These are phyloP conservation scores for Cladophialophora psammophila DNA, from an alignment of 2,329 filamentous ascomycete species.

Conservation along the genomic window DNA sequence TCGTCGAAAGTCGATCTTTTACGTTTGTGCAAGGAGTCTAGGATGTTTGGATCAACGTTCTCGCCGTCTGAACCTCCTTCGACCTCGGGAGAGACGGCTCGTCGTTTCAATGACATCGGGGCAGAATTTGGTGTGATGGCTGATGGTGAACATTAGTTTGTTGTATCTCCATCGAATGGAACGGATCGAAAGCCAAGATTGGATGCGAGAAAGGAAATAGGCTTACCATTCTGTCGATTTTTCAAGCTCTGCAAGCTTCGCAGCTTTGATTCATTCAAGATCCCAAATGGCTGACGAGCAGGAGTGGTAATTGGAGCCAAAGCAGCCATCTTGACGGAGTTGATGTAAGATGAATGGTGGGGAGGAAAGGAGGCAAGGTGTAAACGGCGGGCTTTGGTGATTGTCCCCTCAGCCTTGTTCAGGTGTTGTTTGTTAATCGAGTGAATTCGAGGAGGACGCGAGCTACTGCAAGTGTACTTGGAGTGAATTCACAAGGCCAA, in stretches of 20 bases:
- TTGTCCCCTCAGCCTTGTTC: background rate
- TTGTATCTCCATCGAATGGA: conserved; percentile 5
- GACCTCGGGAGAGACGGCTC: conserved; percentile 51
- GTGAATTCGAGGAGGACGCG: background rate
- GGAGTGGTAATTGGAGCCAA: conserved; percentile 41
- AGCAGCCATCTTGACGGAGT: conserved; percentile 41
- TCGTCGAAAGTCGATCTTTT: conserved; percentile 48
- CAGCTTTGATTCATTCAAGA: conserved; percentile 44
- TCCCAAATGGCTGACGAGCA: conserved; percentile 45
- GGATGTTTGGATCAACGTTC: conserved; percentile 64
- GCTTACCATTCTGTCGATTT: conserved; percentile 59
- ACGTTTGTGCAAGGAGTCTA: conserved; percentile 58
- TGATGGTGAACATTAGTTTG: conserved; percentile 19
- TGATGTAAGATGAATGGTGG: background rate
- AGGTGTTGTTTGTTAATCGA: background rate
- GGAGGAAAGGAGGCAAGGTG: background rate
- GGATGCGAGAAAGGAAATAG: background rate
- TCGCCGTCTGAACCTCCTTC: conserved; percentile 60
- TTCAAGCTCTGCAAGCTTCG: conserved; percentile 45
- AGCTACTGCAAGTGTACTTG: background rate
- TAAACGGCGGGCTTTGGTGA: background rate
- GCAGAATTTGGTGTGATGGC: conserved; percentile 43
- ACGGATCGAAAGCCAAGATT: background rate
- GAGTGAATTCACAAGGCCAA: conserved; percentile 3
- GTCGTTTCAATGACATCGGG: conserved; percentile 55